A percentile compares a stretch with the other conserved stretches of the same genome.
Conservation (phyloP, 2,329 filamentous ascomycete genomes). For the Seiridium unicorne region DNA sequence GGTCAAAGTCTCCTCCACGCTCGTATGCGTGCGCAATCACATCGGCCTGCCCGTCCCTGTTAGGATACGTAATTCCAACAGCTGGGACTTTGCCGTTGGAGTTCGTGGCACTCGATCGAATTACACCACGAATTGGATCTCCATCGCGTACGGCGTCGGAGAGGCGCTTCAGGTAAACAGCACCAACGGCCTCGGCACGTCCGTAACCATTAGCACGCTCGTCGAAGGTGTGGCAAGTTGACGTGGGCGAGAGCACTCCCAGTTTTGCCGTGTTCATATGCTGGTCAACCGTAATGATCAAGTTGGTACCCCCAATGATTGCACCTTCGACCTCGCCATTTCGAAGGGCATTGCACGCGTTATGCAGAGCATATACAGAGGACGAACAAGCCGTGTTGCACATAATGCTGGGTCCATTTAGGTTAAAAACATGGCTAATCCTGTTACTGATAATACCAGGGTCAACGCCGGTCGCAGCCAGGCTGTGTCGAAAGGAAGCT, state of each 20-base stretch:
- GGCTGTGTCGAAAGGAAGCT: conserved; percentile 5
- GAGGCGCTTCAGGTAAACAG: conserved; percentile 16
- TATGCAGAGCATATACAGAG: conserved; percentile 30
- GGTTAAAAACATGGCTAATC: conserved; percentile 30
- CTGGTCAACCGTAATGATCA: conserved; percentile 28
- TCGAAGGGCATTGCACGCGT: conserved; percentile 24
- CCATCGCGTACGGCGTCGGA: conserved; percentile 17
- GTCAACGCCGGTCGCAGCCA: conserved; percentile 21
- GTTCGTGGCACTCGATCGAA: conserved; percentile 21
- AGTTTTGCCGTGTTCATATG: conserved; percentile 28
- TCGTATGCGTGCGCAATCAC: conserved; percentile 16
- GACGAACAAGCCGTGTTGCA: conserved; percentile 37
- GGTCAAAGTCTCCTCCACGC: conserved; percentile 10
- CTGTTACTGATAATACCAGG: conserved; percentile 28
- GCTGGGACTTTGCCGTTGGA: conserved; percentile 18
- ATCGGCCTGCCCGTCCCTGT: conserved; percentile 14
- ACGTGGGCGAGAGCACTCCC: conserved; percentile 30
- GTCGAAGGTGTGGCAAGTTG: conserved; percentile 26
- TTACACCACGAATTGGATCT: conserved; percentile 21
- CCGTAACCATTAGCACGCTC: conserved; percentile 25
- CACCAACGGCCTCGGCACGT: conserved; percentile 18
- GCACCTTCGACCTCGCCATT: conserved; percentile 28
- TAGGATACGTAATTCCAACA: conserved; percentile 23
- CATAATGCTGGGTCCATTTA: conserved; percentile 27
- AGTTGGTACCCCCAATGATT: conserved; percentile 33